A percentile compares a stretch with the other conserved stretches of the same genome.
Conservation (phyloP, 768 basidiomycete species). For the Asterophora parasitica region DNA sequence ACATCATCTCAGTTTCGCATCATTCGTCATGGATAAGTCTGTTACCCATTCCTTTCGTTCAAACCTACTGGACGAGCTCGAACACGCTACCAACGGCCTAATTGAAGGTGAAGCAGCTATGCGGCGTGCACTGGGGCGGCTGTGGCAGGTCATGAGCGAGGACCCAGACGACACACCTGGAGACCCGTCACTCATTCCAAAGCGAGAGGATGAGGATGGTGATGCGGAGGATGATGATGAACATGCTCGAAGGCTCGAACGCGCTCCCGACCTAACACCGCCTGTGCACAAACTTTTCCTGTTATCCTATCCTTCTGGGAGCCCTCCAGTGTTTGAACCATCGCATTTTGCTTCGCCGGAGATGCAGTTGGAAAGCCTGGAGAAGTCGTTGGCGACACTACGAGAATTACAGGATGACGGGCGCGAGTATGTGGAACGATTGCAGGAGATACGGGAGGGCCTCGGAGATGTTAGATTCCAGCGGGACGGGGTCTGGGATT, state of each 20-base stretch:
- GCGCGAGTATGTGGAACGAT: constrained; percentile 78
- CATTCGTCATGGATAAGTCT: constrained; percentile 82
- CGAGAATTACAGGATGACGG: constrained; percentile 85
- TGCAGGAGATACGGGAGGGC: constrained; percentile 80
- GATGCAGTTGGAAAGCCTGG: constrained; percentile 63
- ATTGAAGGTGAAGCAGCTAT: constrained; percentile 79
- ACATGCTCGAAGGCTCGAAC: constrained; percentile 39
- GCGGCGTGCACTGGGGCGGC: constrained; percentile 66
- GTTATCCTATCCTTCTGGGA: constrained; percentile 42
- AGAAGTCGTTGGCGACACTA: constrained; percentile 68
- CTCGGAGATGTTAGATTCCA: constrained; percentile 72
- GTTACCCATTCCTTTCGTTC: constrained; percentile 84
- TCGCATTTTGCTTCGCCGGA: constrained; percentile 63
- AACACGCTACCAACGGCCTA: constrained; percentile 75
- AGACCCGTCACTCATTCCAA: constrained; percentile 49
- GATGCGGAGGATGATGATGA: constrained; percentile 39
- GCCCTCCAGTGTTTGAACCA: constrained; percentile 45
- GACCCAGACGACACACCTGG: constrained; percentile 43
- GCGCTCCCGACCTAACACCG: constrained; percentile 64
- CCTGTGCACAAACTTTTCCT: constrained; percentile 66
- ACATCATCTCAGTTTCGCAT: constrained; percentile 73
- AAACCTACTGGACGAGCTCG: constrained; percentile 70
- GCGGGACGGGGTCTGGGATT: constrained; percentile 69
- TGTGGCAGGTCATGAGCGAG: constrained; percentile 81
- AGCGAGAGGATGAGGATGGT: constrained; percentile 66